A percentile compares a stretch with the other conserved stretches of the same genome.
phyloP scores from a whole-genome alignment of 352 stramenopile species.

The Globisporangium parvum region DNA sequence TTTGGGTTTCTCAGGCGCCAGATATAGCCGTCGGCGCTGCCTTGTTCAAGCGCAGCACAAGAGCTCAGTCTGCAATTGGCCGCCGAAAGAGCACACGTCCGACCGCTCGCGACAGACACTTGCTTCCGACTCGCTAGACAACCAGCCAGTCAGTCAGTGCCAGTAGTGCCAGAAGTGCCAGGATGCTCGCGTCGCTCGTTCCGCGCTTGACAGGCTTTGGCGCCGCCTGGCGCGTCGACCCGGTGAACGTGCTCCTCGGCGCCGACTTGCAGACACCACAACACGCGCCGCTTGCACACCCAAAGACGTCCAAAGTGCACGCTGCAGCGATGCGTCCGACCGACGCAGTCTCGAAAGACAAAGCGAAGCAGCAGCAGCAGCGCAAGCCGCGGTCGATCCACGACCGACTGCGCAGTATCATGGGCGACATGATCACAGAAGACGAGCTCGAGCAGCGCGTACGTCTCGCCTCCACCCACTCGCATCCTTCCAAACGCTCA shows the following conservation, averaged over 20 bases:
- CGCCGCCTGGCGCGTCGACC: slow-evolving; percentile 41
- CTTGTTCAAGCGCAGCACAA: too few species aligned
- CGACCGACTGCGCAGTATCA: slow-evolving; percentile 50
- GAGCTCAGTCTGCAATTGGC: too few species aligned
- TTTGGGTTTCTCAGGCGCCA: too few species aligned
- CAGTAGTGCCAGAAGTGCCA: too few species aligned
- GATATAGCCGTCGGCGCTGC: too few species aligned
- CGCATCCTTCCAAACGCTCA: not conserved
- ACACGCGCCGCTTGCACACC: not conserved
- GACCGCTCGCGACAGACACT: not conserved
- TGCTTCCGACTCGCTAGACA: too few species aligned
- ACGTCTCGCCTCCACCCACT: slow-evolving; percentile 7
- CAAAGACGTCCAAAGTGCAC: slow-evolving; percentile 26
- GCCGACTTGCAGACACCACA: not conserved
- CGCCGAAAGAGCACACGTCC: too few species aligned
- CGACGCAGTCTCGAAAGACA: slow-evolving; percentile 6
- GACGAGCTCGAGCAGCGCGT: slow-evolving; percentile 43
- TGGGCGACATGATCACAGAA: slow-evolving; percentile 58
- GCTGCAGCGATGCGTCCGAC: not conserved
- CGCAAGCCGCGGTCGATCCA: slow-evolving; percentile 36
- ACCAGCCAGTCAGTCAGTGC: too few species aligned
- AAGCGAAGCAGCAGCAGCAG: not conserved
- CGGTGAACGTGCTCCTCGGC: slow-evolving; percentile 22
- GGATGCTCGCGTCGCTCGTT: slow-evolving; percentile 10
- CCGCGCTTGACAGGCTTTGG: slow-evolving; percentile 22